Evolutionary conservation across 176 grass and related monocot species (phyloP).

Genomic region (Puya raimondii): DNA sequence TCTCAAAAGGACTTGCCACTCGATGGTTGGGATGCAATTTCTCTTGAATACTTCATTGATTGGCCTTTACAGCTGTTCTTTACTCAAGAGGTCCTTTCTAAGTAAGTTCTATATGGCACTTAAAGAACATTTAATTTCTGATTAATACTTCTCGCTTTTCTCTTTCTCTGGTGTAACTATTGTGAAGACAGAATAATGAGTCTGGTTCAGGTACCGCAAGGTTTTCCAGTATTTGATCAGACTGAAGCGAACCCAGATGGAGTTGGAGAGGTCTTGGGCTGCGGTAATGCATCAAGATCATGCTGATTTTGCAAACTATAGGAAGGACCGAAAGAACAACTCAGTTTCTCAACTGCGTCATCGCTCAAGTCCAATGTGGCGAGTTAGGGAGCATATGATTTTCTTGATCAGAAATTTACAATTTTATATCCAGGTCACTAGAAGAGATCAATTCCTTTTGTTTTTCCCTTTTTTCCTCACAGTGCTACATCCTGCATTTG

Average conservation of each 20-base stretch:
- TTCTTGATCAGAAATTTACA: conserved; percentile 98
- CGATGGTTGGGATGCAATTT: conserved; percentile 93
- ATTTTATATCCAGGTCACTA: conserved; percentile 89
- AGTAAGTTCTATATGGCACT: conserved; percentile 38
- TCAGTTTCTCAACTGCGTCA: conserved; percentile 42
- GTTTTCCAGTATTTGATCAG: conserved; percentile 96
- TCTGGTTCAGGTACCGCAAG: conserved; percentile 65
- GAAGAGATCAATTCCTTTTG: background rate
- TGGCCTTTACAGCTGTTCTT: conserved; percentile 98
- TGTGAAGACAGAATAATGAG: conserved; percentile 10
- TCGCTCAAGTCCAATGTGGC: conserved; percentile 82
- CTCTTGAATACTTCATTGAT: conserved; percentile 82
- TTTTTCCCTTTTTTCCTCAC: background rate
- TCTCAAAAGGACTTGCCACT: conserved; percentile 46
- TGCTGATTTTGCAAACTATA: conserved; percentile 84
- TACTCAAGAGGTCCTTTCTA: conserved; percentile 90
- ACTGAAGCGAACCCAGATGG: conserved; percentile 98
- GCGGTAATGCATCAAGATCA: conserved; percentile 97
- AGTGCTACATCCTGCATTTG: background rate
- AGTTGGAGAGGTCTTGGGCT: conserved; percentile 96
- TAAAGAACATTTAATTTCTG: background rate
- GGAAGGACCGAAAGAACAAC: conserved; percentile 56
- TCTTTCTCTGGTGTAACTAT: conserved; percentile 10
- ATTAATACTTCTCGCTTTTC: background rate
- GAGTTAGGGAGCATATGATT: conserved; percentile 96